Conservation (phyloP, 2,329 filamentous ascomycete genomes). For the Colletotrichum cereale region DNA sequence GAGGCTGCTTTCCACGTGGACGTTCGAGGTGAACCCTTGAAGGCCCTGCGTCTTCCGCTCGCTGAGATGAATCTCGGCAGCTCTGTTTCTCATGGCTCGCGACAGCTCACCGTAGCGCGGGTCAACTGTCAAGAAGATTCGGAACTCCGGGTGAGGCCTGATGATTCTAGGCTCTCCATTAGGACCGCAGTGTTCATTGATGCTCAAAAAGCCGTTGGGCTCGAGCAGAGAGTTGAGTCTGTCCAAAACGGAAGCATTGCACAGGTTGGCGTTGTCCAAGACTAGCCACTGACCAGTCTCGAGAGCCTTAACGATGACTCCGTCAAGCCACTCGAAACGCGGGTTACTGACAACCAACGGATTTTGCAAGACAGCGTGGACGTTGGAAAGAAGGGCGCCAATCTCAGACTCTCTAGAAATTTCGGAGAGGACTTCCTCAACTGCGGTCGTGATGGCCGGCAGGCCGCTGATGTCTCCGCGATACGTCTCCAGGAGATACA, state of each 20-base stretch:
- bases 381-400: slow-evolving; percentile 60
- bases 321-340: slow-evolving; percentile 96
- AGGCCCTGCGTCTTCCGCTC: slow-evolving; percentile 51
- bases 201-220: slow-evolving; percentile 85
- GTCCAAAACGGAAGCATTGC: slow-evolving; percentile 94
- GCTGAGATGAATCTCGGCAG: slow-evolving; percentile 87
- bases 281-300: slow-evolving; percentile 92
- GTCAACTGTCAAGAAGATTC: slow-evolving; percentile 94
- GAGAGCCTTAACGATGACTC: slow-evolving; percentile 88
- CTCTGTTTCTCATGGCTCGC: slow-evolving; percentile 95
- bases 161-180: slow-evolving; percentile 86
- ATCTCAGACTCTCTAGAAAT: slow-evolving; percentile 61
- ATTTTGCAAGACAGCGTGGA: slow-evolving; percentile 63
- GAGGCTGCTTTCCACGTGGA: slow-evolving; percentile 63
- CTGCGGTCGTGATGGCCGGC: slow-evolving; percentile 52
- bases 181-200: slow-evolving; percentile 91
- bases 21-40: slow-evolving; percentile 54
- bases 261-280: slow-evolving; percentile 96
- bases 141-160: slow-evolving; percentile 85
- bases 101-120: slow-evolving; percentile 93
- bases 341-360: slow-evolving; percentile 75
- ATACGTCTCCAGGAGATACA: slow-evolving; percentile 62
- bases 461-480: slow-evolving; percentile 55
- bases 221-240: slow-evolving; percentile 94
- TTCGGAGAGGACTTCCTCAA: slow-evolving; percentile 55